Percentiles rank a stretch among this genome's conserved stretches.
Conservation (phyloP, 192 early-diverging fungal species). For the Podila verticillata region DNA sequence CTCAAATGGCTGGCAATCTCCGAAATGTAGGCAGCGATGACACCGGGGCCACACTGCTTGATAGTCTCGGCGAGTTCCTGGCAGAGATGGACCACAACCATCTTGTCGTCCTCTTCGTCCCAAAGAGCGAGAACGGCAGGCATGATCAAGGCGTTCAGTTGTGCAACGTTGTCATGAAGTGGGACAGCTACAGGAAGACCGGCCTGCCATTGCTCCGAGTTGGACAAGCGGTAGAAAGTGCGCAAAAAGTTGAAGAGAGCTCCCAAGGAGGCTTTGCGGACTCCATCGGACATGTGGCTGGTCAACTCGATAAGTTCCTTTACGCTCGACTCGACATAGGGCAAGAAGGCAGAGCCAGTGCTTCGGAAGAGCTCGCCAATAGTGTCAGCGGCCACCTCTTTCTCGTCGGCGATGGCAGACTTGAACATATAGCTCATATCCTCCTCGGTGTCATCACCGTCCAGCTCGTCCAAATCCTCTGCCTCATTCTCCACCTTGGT, state of each 20-base stretch:
- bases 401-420: constrained; percentile 90
- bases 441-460: constrained; percentile 62
- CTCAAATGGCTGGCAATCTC: constrained; percentile 50
- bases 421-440: constrained; percentile 71
- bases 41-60: constrained; percentile 78
- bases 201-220: constrained; percentile 75
- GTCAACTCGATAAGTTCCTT: constrained; percentile 73
- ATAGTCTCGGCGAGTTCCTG: constrained; percentile 76
- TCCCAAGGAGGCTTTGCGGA: constrained; percentile 79
- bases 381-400: constrained; percentile 91
- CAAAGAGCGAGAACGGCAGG: constrained; percentile 77
- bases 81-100: constrained; percentile 84
- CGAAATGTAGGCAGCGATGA: constrained; percentile 57
- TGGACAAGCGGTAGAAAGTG: constrained; percentile 81
- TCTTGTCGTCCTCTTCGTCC: constrained; percentile 86
- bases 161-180: constrained; percentile 79
- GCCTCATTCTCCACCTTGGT: constrained; percentile 33
- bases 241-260: constrained; percentile 80
- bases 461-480: constrained; percentile 51
- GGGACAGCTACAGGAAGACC: constrained; percentile 75
- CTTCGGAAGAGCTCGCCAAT: constrained; percentile 88
- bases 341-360: constrained; percentile 78
- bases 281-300: constrained; percentile 82
- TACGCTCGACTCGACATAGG: constrained; percentile 81
- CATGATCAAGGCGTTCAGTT: constrained; percentile 74